Percentiles rank a stretch among this genome's conserved stretches.
Evolutionary conservation across 2,329 filamentous ascomycete genomes (phyloP).

Genomic region (Aureobasidium namibiae): DNA sequence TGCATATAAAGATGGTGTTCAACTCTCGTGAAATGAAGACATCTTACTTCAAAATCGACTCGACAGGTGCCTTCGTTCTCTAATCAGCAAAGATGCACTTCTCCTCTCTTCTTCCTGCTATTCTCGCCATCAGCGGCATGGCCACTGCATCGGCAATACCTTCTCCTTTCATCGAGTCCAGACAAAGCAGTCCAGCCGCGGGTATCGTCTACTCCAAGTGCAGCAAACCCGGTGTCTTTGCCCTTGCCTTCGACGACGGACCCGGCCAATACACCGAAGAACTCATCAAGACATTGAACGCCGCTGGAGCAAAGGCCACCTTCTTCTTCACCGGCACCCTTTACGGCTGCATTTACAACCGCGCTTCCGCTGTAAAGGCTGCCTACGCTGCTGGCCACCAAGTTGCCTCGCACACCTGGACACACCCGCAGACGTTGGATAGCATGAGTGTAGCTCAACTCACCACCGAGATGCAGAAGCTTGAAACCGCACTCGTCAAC

Average conservation of each 20-base stretch:
- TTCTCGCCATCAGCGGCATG: not conserved
- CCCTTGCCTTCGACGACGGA: slow-evolving; percentile 80
- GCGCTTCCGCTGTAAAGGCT: not conserved
- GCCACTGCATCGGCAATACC: not conserved
- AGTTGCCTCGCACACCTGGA: slow-evolving; percentile 12
- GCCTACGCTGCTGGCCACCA: slow-evolving; percentile 9
- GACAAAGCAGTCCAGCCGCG: not conserved
- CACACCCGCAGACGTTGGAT: not conserved
- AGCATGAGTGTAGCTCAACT: not conserved
- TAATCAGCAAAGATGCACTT: not conserved
- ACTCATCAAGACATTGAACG: slow-evolving; percentile 58
- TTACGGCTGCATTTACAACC: slow-evolving; percentile 9
- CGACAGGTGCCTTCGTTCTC: no score
- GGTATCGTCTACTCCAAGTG: slow-evolving; percentile 6
- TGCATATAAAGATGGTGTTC: not conserved
- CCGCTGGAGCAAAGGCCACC: slow-evolving; percentile 62
- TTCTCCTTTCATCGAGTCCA: not conserved
- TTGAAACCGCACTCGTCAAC: slow-evolving; percentile 6
- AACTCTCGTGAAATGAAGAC: no score
- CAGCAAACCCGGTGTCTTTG: slow-evolving; percentile 45
- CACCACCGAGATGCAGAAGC: not conserved
- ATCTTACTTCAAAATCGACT: not conserved
- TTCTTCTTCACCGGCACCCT: slow-evolving; percentile 75
- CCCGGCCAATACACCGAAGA: slow-evolving; percentile 64
- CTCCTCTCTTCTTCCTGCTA: not conserved